Evolutionary conservation across 1,139 yeast species (phyloP), one percentile per base, ranked within the genome.

Genomic region (Geotrichum phurueaensis): DNA sequence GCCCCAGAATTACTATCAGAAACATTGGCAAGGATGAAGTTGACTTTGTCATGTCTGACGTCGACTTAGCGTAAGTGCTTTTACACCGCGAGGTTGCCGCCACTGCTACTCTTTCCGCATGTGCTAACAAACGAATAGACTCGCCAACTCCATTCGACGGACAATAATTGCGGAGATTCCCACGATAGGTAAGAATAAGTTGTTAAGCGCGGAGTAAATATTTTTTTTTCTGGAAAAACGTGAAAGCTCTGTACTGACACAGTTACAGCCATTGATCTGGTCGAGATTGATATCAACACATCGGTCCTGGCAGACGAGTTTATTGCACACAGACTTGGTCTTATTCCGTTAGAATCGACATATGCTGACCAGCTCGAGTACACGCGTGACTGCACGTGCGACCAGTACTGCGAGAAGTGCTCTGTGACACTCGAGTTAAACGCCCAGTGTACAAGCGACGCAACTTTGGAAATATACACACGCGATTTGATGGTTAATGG

Each of bases 291-390:
- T 70, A 84, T 84, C 63, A 94, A 94, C 76, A 90, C 99, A 0
- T 86, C 96, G 20, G 99, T 95, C 20, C 78, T 94, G 66, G 99
- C 99, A 1, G 99, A 94, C 74, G 99, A 94, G 75, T 94, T 94
- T 71, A 83, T 94, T 62, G 85, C 97, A 36, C 99, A 94, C 74
- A 80, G 99, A 71, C 77, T 94, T 65, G 99, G 99, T 51, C 79
- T 94, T 59, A 84, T 95, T 62, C 99, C 99, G 0, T 78, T 94
- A 59, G 87, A 87, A 65, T 86, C 96, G 69, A 84, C 86, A 57
- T 94, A 90, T 60, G 90, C 92, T 56, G 97, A 91, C 62, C 71
- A 71, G 39, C 70, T 75, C 47, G 77, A 75, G 63, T 91, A 90
- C 75, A 87, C 96, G 49, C 82, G 97, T 70, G 99, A 94, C 73